Evolutionary conservation across 805 yeast species (phyloP), one percentile per base, ranked within the genome.

Genomic region (Yarrowia deformans): DNA sequence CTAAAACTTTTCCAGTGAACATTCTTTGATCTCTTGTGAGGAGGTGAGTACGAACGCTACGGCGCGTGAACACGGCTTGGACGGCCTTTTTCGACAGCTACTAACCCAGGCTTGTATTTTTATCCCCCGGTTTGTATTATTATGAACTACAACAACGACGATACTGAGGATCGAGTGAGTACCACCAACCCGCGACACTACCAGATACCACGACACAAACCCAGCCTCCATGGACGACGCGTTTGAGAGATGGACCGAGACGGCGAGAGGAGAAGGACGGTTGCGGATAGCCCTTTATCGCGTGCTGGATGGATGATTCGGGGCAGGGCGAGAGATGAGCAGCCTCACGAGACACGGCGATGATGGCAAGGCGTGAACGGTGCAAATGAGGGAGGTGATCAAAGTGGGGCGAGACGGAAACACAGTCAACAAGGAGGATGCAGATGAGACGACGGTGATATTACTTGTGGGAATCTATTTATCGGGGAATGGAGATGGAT

Each of bases 91-190:
- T 16, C 16, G 52, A 34, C 42, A 3, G 13, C 52, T 16, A 14
- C 52, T 60, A 60, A 60, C 66, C 50, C 66, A 60, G 66, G 46
- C 66, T 23, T 60, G 66, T 60, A 60, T 60, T 60, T 60, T 60
- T 60, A 60, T 60, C 52, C 49, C 49, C 46, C 54, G 12, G 50
- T 34, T 43, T 60, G 52, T 45, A 34, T 34, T n/a, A 56, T 16
- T 34, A 60, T 60, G 66, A 45, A 45, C 66, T 60, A 45, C 66
- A 60, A 60, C 66, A 60, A 42, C 66, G 52, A 60, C 52, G 66
- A 60, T 23, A 39, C 46, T 13, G 66, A 60, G 29, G 66, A 60
- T 45, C 66, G 66, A 60, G 66, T 60, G 66, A 60, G 66, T 60
- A 60, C 52, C 42, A 45, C 58, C 52, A 55, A 35, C 61, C 23